Conservation (phyloP, 139 green algal genomes). For the Chlamydomonas applanata region DNA sequence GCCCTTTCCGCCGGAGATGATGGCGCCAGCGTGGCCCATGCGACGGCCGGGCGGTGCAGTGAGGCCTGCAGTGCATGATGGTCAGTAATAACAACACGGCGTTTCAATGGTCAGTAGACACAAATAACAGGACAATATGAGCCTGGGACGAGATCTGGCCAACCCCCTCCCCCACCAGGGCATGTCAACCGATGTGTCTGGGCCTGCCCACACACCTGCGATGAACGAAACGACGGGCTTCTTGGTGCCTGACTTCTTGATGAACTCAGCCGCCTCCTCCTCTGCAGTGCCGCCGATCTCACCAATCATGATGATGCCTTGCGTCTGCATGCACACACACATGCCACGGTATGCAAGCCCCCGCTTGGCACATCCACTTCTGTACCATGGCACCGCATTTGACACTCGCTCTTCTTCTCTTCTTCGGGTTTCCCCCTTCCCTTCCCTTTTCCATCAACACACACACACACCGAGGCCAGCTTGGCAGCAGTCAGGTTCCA, state of each 20-base stretch:
- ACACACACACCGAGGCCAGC: no score
- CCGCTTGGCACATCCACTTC: no score
- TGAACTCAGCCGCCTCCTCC: conserved; percentile 97
- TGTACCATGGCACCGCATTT: no score
- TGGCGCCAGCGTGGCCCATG: conserved; percentile 98
- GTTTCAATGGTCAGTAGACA: no score
- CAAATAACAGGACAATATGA: not conserved
- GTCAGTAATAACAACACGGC: conserved; percentile 3
- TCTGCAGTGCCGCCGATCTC: conserved; percentile 98
- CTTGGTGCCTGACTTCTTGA: conserved; percentile 77
- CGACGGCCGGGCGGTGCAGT: conserved; percentile 93
- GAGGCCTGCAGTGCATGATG: conserved; percentile 70
- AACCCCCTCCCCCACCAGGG: no score
- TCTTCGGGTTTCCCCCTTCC: not conserved
- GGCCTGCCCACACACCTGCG: conserved; percentile 61
- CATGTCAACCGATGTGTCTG: not conserved
- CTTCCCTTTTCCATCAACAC: no score
- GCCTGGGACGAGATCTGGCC: no score
- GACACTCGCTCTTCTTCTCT: no score
- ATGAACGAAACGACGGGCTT: conserved; percentile 99
- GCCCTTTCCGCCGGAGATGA: conserved; percentile 94
- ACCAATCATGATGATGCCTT: conserved; percentile 99
- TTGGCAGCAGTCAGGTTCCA: no score
- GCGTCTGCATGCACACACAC: conserved; percentile 59
- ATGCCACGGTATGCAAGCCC: not conserved